phyloP scores from a whole-genome alignment of 306 rosid genomes.

The Vachellia collinsii region DNA sequence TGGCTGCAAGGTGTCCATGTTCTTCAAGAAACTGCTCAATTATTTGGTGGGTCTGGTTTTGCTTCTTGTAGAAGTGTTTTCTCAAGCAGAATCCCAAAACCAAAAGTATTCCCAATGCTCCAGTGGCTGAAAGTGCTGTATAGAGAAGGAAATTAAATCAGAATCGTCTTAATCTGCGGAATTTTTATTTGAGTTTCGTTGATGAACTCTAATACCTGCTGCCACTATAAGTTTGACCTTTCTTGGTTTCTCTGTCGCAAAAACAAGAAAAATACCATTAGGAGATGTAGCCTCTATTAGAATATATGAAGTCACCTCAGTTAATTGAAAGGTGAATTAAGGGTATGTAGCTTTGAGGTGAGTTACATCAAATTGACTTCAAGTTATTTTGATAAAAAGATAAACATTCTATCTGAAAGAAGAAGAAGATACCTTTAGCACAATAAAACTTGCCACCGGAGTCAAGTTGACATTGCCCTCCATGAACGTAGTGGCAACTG shows the following conservation, averaged over 20 bases:
- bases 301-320: too few relatives aligned
- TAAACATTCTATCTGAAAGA: too few relatives aligned
- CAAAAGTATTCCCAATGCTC: neutral
- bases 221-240: neutral
- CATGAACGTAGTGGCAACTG: constrained; percentile 13
- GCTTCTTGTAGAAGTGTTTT: constrained; percentile 17
- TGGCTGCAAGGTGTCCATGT: constrained; percentile 41
- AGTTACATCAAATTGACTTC: too few relatives aligned
- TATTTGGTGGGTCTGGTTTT: constrained; percentile 30
- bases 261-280: neutral
- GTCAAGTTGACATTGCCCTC: constrained; percentile 36
- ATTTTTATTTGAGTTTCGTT: neutral
- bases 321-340: too few relatives aligned
- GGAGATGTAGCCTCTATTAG: neutral
- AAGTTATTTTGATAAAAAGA: too few relatives aligned
- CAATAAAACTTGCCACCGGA: constrained; percentile 20
- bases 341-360: too few relatives aligned
- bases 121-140: constrained; percentile 21
- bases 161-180: neutral
- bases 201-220: neutral
- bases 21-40: constrained; percentile 44
- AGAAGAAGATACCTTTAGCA: constrained; percentile 17
- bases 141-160: neutral
- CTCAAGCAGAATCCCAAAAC: neutral
- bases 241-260: neutral